phyloP scores from a whole-genome alignment of 116 monocot species.

The Trichopus zeylanicus region DNA sequence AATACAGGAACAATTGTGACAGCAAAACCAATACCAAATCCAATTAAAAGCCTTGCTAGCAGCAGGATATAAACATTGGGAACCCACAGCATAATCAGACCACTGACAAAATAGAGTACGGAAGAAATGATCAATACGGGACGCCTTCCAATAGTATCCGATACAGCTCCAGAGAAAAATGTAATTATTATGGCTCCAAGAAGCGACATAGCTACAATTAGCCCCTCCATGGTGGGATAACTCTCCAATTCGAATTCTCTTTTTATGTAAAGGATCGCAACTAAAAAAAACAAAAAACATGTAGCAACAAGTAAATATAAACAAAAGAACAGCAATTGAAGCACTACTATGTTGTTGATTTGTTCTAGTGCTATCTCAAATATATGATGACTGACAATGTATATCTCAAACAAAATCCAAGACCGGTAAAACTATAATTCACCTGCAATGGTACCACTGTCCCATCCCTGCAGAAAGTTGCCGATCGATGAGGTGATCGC shows the following conservation, averaged over 20 bases:
- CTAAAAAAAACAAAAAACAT: constrained; percentile 32
- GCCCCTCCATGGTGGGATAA: constrained; percentile 72
- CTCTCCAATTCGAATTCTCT: constrained; percentile 69
- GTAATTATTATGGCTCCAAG: constrained; percentile 81
- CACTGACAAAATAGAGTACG: constrained; percentile 63
- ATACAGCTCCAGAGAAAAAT: constrained; percentile 64
- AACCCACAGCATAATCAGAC: constrained; percentile 77
- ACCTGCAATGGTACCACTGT: constrained; percentile 91
- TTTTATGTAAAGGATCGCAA: constrained; percentile 80
- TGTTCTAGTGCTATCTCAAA: no score
- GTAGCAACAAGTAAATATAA: neutral
- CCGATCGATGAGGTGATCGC: constrained; percentile 74
- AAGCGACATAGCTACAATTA: constrained; percentile 85
- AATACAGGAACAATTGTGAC: constrained; percentile 83
- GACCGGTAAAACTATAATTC: no score
- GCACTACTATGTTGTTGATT: no score
- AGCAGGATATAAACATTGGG: constrained; percentile 76
- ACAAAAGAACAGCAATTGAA: neutral
- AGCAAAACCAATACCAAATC: constrained; percentile 75
- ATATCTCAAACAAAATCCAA: no score
- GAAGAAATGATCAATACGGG: constrained; percentile 76
- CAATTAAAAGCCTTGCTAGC: constrained; percentile 79
- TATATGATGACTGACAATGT: no score
- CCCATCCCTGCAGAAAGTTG: constrained; percentile 87
- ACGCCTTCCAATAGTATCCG: constrained; percentile 66